Base-by-base conservation (phyloP, 257 asterid species). In the Osmanthus fragrans region DNA sequence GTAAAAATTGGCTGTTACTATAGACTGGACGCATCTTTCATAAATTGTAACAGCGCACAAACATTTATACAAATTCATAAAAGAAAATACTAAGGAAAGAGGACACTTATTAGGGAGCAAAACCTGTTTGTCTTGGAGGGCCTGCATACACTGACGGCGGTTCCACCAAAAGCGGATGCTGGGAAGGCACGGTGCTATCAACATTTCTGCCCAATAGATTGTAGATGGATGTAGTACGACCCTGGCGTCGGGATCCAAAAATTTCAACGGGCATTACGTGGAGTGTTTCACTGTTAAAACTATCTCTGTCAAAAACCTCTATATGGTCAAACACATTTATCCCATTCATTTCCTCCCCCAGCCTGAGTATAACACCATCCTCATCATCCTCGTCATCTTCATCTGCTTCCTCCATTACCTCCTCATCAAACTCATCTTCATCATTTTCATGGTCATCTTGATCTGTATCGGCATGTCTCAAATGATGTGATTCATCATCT, bases 311-410 rank as follows among this genome's bases (percentile, higher is more conserved):
- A 85, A 94, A 85, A 77, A 92, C 97, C 87, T 92, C 98, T 76
- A 94, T 92, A 82, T 92, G 98, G 86, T 94, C 98, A 84, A 94
- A 91, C 72, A 93, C 97, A 76, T 90, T 89, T 69, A 90, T 90
- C 37, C 98, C 98, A 82, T 94, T 92, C 97, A 92, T 94, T 71
- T 97, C 98, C 81, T 90, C 98, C n/a, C 97, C 98, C 51, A 94
- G 84, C 78, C 97, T 89, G 78, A 94, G 88, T 34, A 94, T 84
- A 73, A 94, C 97, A 58, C 98, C 98, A 80, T 92, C 98, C 90
- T 94, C 98, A 6, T 92, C 98, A 74, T 92, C 98, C 82, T 94
- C 98, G 19, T 94, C 98, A 33, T 94, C 98, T 73, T 92, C 98
- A 77, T 93, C 97, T 76, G 92, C 98, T 81, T 92, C 89, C 56